Conservation (phyloP, 441 rosid species). For the Adansonia rubrostipa region DNA sequence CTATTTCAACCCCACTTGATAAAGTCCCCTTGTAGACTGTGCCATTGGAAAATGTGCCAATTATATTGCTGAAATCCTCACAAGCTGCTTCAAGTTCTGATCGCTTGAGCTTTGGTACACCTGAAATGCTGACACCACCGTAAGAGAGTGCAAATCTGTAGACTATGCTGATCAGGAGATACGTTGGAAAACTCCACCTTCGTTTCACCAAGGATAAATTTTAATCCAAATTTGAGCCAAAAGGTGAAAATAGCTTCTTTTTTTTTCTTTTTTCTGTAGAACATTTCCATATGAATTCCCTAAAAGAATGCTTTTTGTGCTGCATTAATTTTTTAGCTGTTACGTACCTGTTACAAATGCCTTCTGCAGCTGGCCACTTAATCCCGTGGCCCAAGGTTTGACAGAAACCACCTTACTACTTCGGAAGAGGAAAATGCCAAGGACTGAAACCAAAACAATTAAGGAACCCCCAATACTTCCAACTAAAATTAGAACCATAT, state of each 20-base stretch:
- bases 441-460: constrained; percentile 48
- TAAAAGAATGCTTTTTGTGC: background rate
- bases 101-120: constrained; percentile 81
- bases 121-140: constrained; percentile 44
- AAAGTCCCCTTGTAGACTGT: constrained; percentile 86
- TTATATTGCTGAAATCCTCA: constrained; percentile 95
- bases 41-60: constrained; percentile 76
- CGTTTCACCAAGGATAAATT: constrained; percentile 5
- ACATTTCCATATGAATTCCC: background rate
- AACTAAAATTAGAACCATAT: constrained; percentile 34
- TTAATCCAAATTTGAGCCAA: constrained; percentile 13
- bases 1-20: constrained; percentile 90
- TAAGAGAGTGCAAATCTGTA: constrained; percentile 16
- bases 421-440: constrained; percentile 45
- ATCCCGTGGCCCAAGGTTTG: constrained; percentile 82
- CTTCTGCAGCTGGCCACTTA: constrained; percentile 90
- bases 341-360: constrained; percentile 76
- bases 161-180: background rate
- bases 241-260: background rate
- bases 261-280: background rate
- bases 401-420: constrained; percentile 69
- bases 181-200: background rate
- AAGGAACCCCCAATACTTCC: constrained; percentile 52
- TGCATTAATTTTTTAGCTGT: background rate
- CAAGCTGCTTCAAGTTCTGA: constrained; percentile 92